Conservation (phyloP, 108 stramenopile genomes). For the Bacterosira constricta region DNA sequence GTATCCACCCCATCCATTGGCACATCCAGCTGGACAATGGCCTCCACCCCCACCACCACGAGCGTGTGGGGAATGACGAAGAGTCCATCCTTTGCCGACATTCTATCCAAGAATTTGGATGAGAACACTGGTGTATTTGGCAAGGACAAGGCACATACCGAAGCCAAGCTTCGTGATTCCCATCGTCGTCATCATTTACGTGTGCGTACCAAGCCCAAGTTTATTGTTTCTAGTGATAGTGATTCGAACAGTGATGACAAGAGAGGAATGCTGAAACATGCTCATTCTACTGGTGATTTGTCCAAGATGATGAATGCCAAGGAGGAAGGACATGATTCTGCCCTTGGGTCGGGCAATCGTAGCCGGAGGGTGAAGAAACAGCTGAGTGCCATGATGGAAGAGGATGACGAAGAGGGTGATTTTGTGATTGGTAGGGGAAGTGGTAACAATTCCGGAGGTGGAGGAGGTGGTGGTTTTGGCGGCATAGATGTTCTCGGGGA, state of each 20-base stretch:
- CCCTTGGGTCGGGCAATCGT: slow-evolving; percentile 16
- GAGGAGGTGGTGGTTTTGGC: slow-evolving; percentile 15
- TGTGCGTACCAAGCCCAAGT: slow-evolving; percentile 48
- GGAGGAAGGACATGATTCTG: slow-evolving; percentile 17
- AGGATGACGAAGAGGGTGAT: slow-evolving; percentile 51
- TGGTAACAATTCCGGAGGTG: slow-evolving; percentile 10
- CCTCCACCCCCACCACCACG: slow-evolving; percentile 9
- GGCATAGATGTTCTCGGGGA: slow-evolving; percentile 66
- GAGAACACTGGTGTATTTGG: slow-evolving; percentile 10
- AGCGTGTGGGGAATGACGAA: slow-evolving; percentile 29
- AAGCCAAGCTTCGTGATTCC: slow-evolving; percentile 43
- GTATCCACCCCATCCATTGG: slow-evolving; percentile 31
- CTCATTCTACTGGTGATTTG: slow-evolving; percentile 45
- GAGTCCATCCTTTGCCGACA: slow-evolving; percentile 40
- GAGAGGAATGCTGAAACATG: slow-evolving; percentile 25
- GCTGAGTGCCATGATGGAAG: slow-evolving; percentile 29
- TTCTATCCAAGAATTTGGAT: slow-evolving; percentile 17
- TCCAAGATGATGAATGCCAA: slow-evolving; percentile 17
- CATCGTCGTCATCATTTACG: slow-evolving; percentile 38
- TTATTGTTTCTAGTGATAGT: slow-evolving; percentile 27
- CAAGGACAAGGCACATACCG: slow-evolving; percentile 18
- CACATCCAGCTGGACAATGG: slow-evolving; percentile 37
- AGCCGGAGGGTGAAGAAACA: slow-evolving; percentile 30
- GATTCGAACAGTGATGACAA: not conserved
- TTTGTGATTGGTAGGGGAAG: slow-evolving; percentile 39